Evolutionary conservation across 2,329 filamentous ascomycete species (phyloP).

Genomic region (Hypoxylon sp.): DNA sequence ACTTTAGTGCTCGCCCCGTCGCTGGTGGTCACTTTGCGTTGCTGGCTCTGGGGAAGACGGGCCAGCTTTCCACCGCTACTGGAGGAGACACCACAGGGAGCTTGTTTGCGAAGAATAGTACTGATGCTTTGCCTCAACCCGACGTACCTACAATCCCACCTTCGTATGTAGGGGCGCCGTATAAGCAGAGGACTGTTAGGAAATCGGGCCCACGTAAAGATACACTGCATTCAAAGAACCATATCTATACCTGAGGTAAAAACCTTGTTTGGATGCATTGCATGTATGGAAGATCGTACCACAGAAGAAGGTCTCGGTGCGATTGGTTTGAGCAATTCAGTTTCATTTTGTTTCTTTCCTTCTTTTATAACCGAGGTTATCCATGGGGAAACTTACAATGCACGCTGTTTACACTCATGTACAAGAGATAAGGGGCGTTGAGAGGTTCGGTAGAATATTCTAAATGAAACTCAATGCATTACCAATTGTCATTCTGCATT

Average conservation of each 20-base stretch:
- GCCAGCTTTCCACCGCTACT: slow-evolving; percentile 41
- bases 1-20: slow-evolving; percentile 79
- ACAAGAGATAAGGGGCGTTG: slow-evolving; percentile 21
- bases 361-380: neutral
- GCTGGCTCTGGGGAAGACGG: slow-evolving; percentile 65
- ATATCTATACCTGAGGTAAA: neutral
- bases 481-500: neutral
- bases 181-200: slow-evolving; percentile 26
- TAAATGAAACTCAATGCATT: neutral
- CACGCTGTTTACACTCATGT: slow-evolving; percentile 13
- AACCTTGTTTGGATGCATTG: neutral
- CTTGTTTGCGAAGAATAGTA: slow-evolving; percentile 46
- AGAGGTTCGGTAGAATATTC: slow-evolving; percentile 6
- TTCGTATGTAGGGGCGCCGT: slow-evolving; percentile 18
- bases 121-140: slow-evolving; percentile 36
- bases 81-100: slow-evolving; percentile 47
- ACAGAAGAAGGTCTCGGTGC: neutral
- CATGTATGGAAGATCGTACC: neutral
- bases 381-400: neutral
- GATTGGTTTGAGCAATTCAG: neutral
- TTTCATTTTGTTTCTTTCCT: neutral
- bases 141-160: slow-evolving; percentile 28
- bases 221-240: neutral
- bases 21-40: slow-evolving; percentile 81
- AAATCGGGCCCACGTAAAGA: slow-evolving; percentile 8